A percentile compares a stretch with the other conserved stretches of the same genome.
Evolutionary conservation across 2,329 filamentous ascomycete species (phyloP).

Genomic region (Diaporthe ampelina): DNA sequence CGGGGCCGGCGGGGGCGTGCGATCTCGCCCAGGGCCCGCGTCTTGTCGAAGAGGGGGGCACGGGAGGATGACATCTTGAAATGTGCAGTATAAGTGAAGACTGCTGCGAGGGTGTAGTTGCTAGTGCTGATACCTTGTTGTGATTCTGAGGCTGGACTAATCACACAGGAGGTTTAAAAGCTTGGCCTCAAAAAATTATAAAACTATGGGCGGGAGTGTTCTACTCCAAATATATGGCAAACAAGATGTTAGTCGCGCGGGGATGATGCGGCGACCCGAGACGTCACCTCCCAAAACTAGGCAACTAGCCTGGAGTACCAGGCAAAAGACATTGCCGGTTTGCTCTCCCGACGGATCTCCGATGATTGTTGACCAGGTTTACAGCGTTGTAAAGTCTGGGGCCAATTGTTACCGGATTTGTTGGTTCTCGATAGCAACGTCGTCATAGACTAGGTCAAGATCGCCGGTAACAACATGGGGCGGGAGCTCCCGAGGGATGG

Average conservation of each 20-base stretch:
- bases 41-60: conserved; percentile 33
- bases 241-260: neutral
- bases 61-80: conserved; percentile 15
- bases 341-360: neutral
- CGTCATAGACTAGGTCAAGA: conserved; percentile 19
- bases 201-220: too few species aligned
- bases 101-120: neutral
- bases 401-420: neutral
- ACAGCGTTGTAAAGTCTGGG: neutral
- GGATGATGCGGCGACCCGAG: neutral
- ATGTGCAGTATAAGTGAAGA: neutral
- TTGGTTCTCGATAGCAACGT: neutral
- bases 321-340: conserved; percentile 17
- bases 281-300: conserved; percentile 22
- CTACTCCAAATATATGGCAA: conserved; percentile 3
- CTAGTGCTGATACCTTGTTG: neutral
- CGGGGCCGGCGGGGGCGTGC: conserved; percentile 33
- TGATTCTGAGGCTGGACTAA: neutral
- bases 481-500: conserved; percentile 22
- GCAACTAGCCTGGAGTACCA: neutral
- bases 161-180: neutral
- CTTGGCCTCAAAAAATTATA: too few species aligned
- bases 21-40: conserved; percentile 36
- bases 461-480: neutral
- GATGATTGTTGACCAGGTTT: neutral